Percentiles rank a stretch among this genome's conserved stretches.
phyloP scores from a whole-genome alignment of 331 rosid species.

The Quercus phellos region DNA sequence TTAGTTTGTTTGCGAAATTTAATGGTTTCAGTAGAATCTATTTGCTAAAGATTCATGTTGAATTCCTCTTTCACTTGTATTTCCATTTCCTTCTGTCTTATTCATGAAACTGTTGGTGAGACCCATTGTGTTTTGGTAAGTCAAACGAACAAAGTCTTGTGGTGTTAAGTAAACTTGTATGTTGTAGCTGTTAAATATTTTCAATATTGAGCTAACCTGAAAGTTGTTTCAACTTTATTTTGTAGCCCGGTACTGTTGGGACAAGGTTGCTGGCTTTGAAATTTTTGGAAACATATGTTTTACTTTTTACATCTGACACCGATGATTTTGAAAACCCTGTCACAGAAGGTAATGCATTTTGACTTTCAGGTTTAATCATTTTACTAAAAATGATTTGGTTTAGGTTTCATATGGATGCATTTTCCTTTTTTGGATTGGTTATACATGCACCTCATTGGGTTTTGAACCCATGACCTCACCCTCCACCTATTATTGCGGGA shows the following conservation, averaged over 20 bases:
- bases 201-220: conserved; percentile 19
- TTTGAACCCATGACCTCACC: too few species aligned
- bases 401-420: conserved; percentile 12
- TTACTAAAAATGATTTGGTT: conserved; percentile 7
- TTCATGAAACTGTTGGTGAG: background rate
- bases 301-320: conserved; percentile 63
- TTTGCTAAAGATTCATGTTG: background rate
- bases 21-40: background rate
- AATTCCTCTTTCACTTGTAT: background rate
- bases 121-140: background rate
- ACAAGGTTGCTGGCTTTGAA: conserved; percentile 77
- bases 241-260: conserved; percentile 83
- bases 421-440: background rate
- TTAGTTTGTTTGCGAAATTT: background rate
- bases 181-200: conserved; percentile 3
- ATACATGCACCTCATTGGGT: too few species aligned
- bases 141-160: conserved; percentile 6
- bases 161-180: conserved; percentile 2
- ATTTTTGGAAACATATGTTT: conserved; percentile 75
- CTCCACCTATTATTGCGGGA: too few species aligned
- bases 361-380: conserved; percentile 2
- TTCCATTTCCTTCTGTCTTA: background rate
- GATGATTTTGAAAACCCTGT: conserved; percentile 50
- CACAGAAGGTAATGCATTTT: conserved; percentile 62
- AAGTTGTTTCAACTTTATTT: conserved; percentile 39